Evolutionary conservation across 768 basidiomycete species (phyloP).

Genomic region (Solioccasus polychromus): DNA sequence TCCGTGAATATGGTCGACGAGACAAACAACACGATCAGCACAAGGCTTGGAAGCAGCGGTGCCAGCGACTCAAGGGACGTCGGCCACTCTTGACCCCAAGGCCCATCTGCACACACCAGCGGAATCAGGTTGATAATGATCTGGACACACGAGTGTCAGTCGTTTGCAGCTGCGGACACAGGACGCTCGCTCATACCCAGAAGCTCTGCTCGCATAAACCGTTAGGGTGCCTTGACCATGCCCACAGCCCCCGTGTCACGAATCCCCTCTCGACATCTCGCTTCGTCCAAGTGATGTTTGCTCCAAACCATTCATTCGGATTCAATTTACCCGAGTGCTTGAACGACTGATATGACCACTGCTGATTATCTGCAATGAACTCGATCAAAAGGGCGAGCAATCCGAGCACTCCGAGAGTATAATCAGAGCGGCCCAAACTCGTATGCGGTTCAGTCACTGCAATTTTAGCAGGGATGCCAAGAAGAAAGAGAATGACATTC

Average conservation of each 20-base stretch:
- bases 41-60: slow-evolving; percentile 52
- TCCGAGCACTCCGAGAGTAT: slow-evolving; percentile 54
- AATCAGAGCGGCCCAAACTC: slow-evolving; percentile 56
- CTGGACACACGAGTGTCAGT: slow-evolving; percentile 33
- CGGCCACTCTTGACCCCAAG: slow-evolving; percentile 21
- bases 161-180: neutral
- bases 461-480: slow-evolving; percentile 60
- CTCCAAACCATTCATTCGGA: slow-evolving; percentile 57
- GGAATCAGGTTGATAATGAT: slow-evolving; percentile 69
- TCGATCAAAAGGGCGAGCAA: slow-evolving; percentile 63
- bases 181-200: slow-evolving; percentile 71
- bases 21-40: slow-evolving; percentile 69
- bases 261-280: slow-evolving; percentile 79
- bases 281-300: slow-evolving; percentile 63
- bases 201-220: slow-evolving; percentile 87
- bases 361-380: slow-evolving; percentile 89
- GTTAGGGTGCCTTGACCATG: slow-evolving; percentile 88
- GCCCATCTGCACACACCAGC: slow-evolving; percentile 43
- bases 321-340: slow-evolving; percentile 49
- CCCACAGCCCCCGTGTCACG: slow-evolving; percentile 80
- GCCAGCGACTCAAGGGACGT: slow-evolving; percentile 28
- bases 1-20: slow-evolving; percentile 81
- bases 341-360: slow-evolving; percentile 79
- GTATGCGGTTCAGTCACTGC: slow-evolving; percentile 55
- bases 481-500: slow-evolving; percentile 73